Evolutionary conservation across 371 early-diverging fungal species (phyloP), one percentile per base, ranked within the genome.

Genomic region (Apophysomyces ossiformis): DNA sequence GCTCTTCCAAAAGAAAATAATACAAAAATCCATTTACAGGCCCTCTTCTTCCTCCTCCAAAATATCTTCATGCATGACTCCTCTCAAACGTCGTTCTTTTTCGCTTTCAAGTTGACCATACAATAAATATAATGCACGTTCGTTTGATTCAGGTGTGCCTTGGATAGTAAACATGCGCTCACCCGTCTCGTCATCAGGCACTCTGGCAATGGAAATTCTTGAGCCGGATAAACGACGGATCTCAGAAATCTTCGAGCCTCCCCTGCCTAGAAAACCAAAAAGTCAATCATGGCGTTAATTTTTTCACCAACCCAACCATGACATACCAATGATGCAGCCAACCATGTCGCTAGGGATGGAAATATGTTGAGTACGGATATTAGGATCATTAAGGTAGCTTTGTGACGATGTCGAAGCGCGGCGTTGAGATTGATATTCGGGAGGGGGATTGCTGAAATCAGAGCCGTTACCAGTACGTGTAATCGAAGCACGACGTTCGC

Each of bases 81-180:
- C 73, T 65, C 73, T 78, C 67, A 91, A 74, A 63, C 93, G 90
- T 69, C 88, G 89, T 69, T 91, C 90, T 70, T 88, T 90, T 87
- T 97, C 96, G 58, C 78, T 78, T 78, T 97, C 96, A 62, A 97
- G 75, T 76, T 95, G 90, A 21, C 89, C 89, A 72, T 94, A 94
- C 46, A 97, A 85, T 71, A 96, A 83, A 63, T 90, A 94, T 60
- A 96, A 80, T 2, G 97, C 97, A 76, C 89, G 89, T 77, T 94
- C 92, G 75, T 93, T 94, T 62, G 90, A 82, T 69, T 95, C 95
- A 11, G 89, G 79, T 1, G 92, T 87, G 45, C 97, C 97, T 60
- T 89, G 89, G 72, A 97, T 92, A 32, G 96, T 96, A 64, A 97
- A 92, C 84, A 95, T 88, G 8, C 96, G 85, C 72, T 94, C 94